Evolutionary conservation across 2,329 filamentous ascomycete genomes (phyloP).

Genomic region (Apiospora rasikravindrae): DNA sequence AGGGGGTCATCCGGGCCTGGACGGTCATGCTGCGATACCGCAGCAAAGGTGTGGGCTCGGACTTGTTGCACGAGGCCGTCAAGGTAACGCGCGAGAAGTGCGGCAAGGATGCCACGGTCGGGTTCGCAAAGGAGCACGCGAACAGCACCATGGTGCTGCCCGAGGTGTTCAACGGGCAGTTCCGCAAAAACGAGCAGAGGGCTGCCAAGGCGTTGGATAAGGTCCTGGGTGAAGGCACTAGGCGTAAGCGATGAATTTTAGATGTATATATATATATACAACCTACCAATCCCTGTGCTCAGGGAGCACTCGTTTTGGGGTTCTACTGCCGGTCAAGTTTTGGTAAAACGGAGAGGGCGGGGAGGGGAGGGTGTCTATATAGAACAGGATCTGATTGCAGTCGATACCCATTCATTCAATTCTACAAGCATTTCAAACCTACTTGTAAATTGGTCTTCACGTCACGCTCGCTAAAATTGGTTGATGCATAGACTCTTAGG

Average conservation of each 20-base stretch:
- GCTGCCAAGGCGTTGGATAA: constrained; percentile 59
- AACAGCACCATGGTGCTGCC: constrained; percentile 71
- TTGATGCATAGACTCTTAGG: no score
- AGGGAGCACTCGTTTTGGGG: constrained; percentile 16
- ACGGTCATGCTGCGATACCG: constrained; percentile 75
- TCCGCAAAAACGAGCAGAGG: constrained; percentile 63
- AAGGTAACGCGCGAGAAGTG: constrained; percentile 69
- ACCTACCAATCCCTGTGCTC: neutral
- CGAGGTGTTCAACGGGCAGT: constrained; percentile 63
- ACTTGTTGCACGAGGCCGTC: constrained; percentile 76
- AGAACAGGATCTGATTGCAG: constrained; percentile 13
- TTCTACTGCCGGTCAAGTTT: neutral
- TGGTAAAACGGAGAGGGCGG: neutral
- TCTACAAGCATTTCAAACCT: neutral
- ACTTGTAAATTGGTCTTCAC: no score
- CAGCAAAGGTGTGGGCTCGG: constrained; percentile 72
- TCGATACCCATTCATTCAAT: constrained; percentile 15
- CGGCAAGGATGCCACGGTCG: constrained; percentile 69
- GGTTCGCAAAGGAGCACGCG: constrained; percentile 79
- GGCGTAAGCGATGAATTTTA: constrained; percentile 50
- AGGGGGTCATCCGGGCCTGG: constrained; percentile 81
- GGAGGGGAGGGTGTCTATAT: neutral
- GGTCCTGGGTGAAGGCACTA: constrained; percentile 53
- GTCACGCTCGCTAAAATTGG: neutral
- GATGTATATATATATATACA: constrained; percentile 2